Conservation (phyloP, 345 rosid species). For the Eucalyptus marginata region DNA sequence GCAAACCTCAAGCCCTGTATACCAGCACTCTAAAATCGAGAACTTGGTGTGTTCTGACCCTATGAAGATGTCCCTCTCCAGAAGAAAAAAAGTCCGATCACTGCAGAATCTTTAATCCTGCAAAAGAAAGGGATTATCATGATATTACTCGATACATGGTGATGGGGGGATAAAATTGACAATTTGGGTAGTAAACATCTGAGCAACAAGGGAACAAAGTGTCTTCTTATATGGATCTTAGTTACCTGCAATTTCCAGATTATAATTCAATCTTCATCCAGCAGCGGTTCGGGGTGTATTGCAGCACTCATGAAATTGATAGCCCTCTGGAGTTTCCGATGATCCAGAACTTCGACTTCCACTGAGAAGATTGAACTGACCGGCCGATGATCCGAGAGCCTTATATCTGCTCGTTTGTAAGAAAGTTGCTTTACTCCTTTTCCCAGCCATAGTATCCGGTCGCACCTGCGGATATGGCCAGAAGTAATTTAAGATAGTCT, state of each 20-base stretch:
- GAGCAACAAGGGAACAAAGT: neutral
- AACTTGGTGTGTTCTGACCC: neutral
- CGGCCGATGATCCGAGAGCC: conserved; percentile 91
- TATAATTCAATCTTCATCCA: neutral
- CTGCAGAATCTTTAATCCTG: neutral
- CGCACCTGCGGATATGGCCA: conserved; percentile 56
- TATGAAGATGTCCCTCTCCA: neutral
- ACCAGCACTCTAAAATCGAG: neutral
- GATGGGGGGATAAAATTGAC: neutral
- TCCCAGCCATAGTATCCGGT: conserved; percentile 86
- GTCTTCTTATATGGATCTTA: neutral
- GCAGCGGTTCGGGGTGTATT: conserved; percentile 64
- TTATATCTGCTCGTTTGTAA: conserved; percentile 53
- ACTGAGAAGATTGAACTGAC: conserved; percentile 64
- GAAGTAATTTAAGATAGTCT: neutral
- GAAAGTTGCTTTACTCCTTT: conserved; percentile 69
- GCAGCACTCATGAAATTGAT: conserved; percentile 60
- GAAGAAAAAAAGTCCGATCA: neutral
- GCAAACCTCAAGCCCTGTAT: neutral
- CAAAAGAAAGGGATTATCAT: neutral
- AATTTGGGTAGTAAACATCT: neutral
- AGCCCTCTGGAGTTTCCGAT: conserved; percentile 68
- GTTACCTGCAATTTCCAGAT: conserved; percentile 3
- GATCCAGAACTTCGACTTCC: conserved; percentile 78
- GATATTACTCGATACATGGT: neutral